Base-by-base conservation (phyloP, 306 rosid species). In the Prunus mume region DNA sequence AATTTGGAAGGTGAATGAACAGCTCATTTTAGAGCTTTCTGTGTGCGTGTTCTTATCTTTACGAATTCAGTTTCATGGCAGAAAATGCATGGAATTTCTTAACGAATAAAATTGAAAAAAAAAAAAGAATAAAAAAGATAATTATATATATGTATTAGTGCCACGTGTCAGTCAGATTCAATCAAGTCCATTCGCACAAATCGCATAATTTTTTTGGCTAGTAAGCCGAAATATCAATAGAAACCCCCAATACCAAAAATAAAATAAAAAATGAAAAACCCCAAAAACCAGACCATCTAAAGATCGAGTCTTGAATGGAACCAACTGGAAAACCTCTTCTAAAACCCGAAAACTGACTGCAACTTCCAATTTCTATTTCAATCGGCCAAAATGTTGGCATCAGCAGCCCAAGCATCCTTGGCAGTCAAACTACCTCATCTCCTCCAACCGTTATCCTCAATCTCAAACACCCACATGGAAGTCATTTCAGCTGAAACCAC, bases 21-120 rank as follows among this genome's bases (percentile, higher is more conserved):
- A 85, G 85, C 87, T 90, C 98, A 92, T 94, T 45, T 87, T 79
- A 32, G 81, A 78, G 81, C 79, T 83, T 61, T 76, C 51, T 65
- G 73, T 75, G 55, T 46, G 11, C 10, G 49, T 75, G 73, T 74
- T 72, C 90, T 89, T 87, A 87, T 89, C 91, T 73, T 46, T 81
- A 68, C 75, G 25, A 73, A 74, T 68, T 78, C 32, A 65, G 38
- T 74, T 84, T 78, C 87, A 86, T 84, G 89, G 87, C 70, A 70
- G 69, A 24, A 63, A 76, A 65, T 68, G 86, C 82, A 34, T 28
- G 60, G 19, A 72, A 10, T 75, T 67, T 41, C 22, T 63, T 54
- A 0, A 12, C 25, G 32, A 56, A 69, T 70, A 20, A 19, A 17
- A 50, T 64, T 15, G 28, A 41, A 45, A 25, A 61, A 69, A 27